Base-by-base conservation (phyloP, 208 protist genomes). In the Naegleria lovaniensis region DNA sequence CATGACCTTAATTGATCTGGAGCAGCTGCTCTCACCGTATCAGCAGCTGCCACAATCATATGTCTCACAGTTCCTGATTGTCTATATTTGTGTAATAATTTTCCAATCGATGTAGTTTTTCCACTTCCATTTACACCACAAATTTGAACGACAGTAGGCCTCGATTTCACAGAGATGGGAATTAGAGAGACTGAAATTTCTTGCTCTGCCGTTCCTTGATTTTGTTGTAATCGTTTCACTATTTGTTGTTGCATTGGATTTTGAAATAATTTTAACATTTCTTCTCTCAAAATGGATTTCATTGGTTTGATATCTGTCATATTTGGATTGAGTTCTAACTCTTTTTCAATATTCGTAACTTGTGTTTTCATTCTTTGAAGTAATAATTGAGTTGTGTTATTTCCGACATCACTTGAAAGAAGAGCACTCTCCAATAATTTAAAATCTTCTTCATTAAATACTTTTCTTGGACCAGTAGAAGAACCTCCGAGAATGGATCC, bases 101-200 rank as follows among this genome's bases (percentile, higher is more conserved):
- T 89, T 67, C 48, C 41, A 75, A 89, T 89, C 0, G 85, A 67
- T 3, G 85, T 89, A 25, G 85, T 89, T 40, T 89, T 89, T 11
- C 85, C 85, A 40, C 0, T 5, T 41, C 85, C 85, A 40, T 89
- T 89, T 2, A 67, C 48, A 41, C 85, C 85, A 67, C 39, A 33
- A 1, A 89, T 40, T n/a, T 55, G 33, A 15, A 89, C 13, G 36
- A 89, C 33, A 29, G 85, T 89, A 38, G 85, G 85, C 40, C 41
- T 55, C 9, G 29, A 25, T 40, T 89, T 89, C 59, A 9, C 0
- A 79, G 19, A 36, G 19, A 79, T 1, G 5, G 67, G 67, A 79
- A 36, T 79, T 6, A 79, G n/a, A 36, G 67, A n/a, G n/a, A 79
- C 25, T 25, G 67, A 79, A 36, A 79, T 33, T 36, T 33, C 67